Evolutionary conservation across 306 rosid species (phyloP).

Genomic region (Phaseolus lunatus): DNA sequence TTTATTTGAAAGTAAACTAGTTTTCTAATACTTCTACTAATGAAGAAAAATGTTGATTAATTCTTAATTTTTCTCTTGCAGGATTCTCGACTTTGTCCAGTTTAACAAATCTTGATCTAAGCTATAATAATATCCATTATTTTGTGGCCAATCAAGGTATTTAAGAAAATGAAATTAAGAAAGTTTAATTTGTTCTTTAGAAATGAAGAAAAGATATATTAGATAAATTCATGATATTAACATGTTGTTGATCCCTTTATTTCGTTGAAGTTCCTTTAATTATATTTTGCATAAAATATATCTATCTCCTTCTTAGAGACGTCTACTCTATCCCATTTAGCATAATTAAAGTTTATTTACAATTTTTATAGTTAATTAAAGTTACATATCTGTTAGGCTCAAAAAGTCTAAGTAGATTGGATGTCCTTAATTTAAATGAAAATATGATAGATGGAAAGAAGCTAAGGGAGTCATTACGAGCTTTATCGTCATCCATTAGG

Average conservation of each 20-base stretch:
- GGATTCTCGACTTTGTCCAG: neutral
- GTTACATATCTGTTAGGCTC: neutral
- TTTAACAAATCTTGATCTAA: neutral
- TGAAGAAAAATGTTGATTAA: too few species aligned
- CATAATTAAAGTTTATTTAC: neutral
- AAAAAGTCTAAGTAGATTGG: neutral
- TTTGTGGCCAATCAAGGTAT: neutral
- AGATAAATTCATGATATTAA: too few species aligned
- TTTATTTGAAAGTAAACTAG: too few species aligned
- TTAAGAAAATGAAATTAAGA: neutral
- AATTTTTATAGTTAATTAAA: neutral
- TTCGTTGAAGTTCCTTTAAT: too few species aligned
- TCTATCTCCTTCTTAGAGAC: too few species aligned
- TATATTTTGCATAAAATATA: too few species aligned
- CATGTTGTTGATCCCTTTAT: too few species aligned
- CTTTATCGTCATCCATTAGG: slow-evolving; percentile 32
- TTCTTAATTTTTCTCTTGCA: neutral
- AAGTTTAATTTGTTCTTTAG: too few species aligned
- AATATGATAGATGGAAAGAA: slow-evolving; percentile 18
- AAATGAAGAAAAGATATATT: too few species aligned
- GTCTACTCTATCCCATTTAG: neutral
- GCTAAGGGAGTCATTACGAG: slow-evolving; percentile 1
- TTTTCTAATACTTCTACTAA: too few species aligned
- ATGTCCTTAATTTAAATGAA: neutral
- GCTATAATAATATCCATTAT: neutral